Base-by-base conservation (phyloP, 2,329 filamentous ascomycete genomes). In the Cryphonectria nitschkei region DNA sequence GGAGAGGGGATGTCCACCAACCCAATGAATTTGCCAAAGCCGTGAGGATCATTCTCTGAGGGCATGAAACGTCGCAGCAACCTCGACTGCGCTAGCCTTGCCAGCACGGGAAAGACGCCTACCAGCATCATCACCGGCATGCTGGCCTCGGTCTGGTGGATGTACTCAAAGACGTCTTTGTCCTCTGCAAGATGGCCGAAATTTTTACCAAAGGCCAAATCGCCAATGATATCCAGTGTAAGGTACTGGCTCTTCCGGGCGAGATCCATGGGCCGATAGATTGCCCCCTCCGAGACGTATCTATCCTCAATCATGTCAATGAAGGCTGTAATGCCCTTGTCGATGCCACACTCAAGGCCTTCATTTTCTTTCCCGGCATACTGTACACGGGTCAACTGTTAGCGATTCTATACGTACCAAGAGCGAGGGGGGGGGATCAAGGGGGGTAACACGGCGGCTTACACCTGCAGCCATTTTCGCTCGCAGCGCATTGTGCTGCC, bases 201-300 rank as follows among this genome's bases (percentile, higher is more conserved):
- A 4, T 81, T 77, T 63, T 81, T 76, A 58, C 86, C 86, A 39
- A 88, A 84, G 0, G 84, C 85, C 16, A 89, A 75, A 3, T 82
- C 80, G 34, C 82, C 85, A 72, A 89, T 87, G 54, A 88, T 84
- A 73, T 89, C 87, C 3, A 88, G 78, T 0, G 86, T 87, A 62
- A 88, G 83, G 78, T 82, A 88, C 68, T 86, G 84, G 2, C 84
- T 81, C 68, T 85, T 85, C 43, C 79, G 79, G 6, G 83, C 84
- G 62, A 89, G 75, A 73, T 89, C 85, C 74, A 87, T 80, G 7
- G 81, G 76, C 68, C 84, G 84, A 39, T 73, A 76, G 0, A 75
- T 72, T 11, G 68, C 72, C 29, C 73, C 73, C 32, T 76, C 76
- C 4, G 78, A 79, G 14, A 81, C 68, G 73, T 84, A 85, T 46